Base-by-base conservation (phyloP, 129 eudicot species). In the Lactuca sativa region DNA sequence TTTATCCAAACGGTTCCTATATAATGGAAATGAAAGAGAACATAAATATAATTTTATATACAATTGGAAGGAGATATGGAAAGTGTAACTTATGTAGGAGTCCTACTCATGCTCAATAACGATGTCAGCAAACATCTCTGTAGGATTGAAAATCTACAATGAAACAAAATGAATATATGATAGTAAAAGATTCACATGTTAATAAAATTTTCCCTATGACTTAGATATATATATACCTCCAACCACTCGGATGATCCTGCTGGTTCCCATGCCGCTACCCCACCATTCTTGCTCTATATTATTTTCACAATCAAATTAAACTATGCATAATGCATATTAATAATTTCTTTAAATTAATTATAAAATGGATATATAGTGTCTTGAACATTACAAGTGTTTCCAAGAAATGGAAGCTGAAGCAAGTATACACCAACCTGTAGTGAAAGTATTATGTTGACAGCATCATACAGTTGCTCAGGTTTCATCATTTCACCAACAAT, bases 191-290 rank as follows among this genome's bases (percentile, higher is more conserved):
- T 43, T 43, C 30, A 13, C 12, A 43, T 43, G 13, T 43, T 43
- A 43, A 43, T 12, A 43, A 9, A 12, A 2, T 9, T 43, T 43
- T 43, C 3, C 5, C 11, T 41, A 43, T 43, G 49, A 43, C 49
- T 43, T 43, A 43, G 4, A 43, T 43, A 43, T 21, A 21, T 21
- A 21, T 21, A 21, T 21, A 21, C 52, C 52, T 93, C 98, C 67
- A 93, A 67, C 97, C 97, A 95, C 14, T 84, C 70, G 5, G 82
- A 66, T 8, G 96, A 76, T 72, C 88, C 86, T 59, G 90, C 88
- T 57, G 97, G 97, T 78, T 95, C 99, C 99, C 99, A 95, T 7
- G 91, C 97, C 1, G 93, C 77, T 55, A 95, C 49, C 34, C 97
- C 99, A 5, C 99, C 99, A 71, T 87, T 95, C 76, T 84, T 84